Conservation (phyloP, 1,139 yeast genomes). For the Zygosaccharomyces sapae region DNA sequence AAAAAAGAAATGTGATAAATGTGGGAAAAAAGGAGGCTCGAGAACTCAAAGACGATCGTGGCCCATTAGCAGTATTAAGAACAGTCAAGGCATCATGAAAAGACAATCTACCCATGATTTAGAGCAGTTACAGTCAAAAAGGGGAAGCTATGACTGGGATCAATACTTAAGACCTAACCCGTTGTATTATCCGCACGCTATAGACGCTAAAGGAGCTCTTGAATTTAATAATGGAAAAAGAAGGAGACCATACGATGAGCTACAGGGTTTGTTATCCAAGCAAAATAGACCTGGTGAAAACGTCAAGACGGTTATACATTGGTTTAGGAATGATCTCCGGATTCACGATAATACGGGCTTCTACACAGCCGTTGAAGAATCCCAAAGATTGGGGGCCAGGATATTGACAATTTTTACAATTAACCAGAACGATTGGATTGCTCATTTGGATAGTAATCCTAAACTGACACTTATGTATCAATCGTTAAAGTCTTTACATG, state of each 20-base stretch:
- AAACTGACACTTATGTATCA: slow-evolving; percentile 42
- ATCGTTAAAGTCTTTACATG: slow-evolving; percentile 36
- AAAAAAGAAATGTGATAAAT: neutral
- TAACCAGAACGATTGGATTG: slow-evolving; percentile 41
- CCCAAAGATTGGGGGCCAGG: slow-evolving; percentile 23
- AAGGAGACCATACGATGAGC: slow-evolving; percentile 14
- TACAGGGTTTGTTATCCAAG: slow-evolving; percentile 8
- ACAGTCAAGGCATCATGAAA: neutral
- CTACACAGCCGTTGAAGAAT: slow-evolving; percentile 37
- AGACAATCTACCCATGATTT: neutral
- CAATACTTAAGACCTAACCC: slow-evolving; percentile 16
- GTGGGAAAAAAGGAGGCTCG: neutral
- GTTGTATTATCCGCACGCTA: slow-evolving; percentile 12
- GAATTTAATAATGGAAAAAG: slow-evolving; percentile 18
- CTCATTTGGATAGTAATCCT: slow-evolving; percentile 44
- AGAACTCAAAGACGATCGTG: neutral
- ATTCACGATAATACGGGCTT: slow-evolving; percentile 42
- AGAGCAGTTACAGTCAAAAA: neutral
- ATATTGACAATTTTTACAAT: slow-evolving; percentile 42
- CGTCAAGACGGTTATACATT: slow-evolving; percentile 34
- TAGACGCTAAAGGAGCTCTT: slow-evolving; percentile 11
- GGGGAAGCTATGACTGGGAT: slow-evolving; percentile 10
- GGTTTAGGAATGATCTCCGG: slow-evolving; percentile 46
- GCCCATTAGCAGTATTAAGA: neutral
- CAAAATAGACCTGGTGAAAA: slow-evolving; percentile 5